Evolutionary conservation across 2,329 filamentous ascomycete genomes (phyloP), one percentile per base, ranked within the genome.

Genomic region (Neofusicoccum sp.): DNA sequence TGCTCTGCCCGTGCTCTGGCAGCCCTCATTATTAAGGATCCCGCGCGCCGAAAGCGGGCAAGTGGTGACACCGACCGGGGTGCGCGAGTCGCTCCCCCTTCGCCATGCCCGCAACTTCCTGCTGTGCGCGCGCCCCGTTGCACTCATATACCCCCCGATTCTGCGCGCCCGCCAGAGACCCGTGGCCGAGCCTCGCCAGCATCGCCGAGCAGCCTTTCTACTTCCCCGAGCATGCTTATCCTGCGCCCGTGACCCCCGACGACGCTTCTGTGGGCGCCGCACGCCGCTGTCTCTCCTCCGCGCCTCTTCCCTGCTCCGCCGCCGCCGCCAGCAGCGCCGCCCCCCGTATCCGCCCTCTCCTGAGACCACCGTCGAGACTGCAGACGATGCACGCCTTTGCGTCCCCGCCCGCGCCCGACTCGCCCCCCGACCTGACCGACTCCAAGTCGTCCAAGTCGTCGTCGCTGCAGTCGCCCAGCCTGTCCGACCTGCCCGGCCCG

Each of bases 381-480:
- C 54, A 59, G 28, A 60, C 56, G 14, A 64, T 64, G 62, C 65
- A 67, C 45, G 66, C 67, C 48, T 39, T 60, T 43, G 34, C 36
- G 4, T 70, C 79, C 62, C 74, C 73, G 73, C 81, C 78, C 62
- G 80, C 77, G 65, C 88, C 89, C 50, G 86, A 84, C 75, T 92
- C 90, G 67, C 89, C 89, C 64, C 90, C 90, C 65, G 91, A 92
- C 71, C 87, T 96, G 79, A 92, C 90, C 66, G 85, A 84, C 68
- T 96, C 92, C 65, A 96, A 94, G 77, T 95, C 92, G 66, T 96
- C 92, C 67, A 96, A 95, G 78, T 93, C 92, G 33, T 96, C 92
- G 4, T 96, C 92, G 56, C 90, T 94, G 71, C 89, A 89, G 69
- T 96, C 93, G 41, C 88, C 90, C 63, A 88, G 86, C 66, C 89